These are phyloP conservation scores for Neolentinus lepideus DNA, from an alignment of 1,284 basidiomycete genomes.

Conservation along the genomic window DNA sequence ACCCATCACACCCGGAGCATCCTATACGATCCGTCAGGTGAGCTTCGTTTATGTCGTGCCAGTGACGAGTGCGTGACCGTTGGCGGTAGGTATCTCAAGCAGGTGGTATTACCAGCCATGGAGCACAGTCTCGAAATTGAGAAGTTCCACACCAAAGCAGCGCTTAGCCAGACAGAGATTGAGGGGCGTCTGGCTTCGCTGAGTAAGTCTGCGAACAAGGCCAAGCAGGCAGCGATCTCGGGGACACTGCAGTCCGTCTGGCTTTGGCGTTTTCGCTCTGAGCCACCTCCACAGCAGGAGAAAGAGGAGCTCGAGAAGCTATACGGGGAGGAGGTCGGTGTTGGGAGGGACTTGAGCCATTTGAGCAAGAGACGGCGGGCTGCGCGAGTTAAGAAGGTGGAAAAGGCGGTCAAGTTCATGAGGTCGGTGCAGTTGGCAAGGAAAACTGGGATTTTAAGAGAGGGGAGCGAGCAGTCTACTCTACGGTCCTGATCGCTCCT, in stretches of 20 bases:
- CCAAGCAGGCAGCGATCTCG: constrained; percentile 12
- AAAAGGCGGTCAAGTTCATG: constrained; percentile 25
- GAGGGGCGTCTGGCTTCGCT: constrained; percentile 19
- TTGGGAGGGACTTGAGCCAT: constrained; percentile 47
- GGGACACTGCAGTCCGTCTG: constrained; percentile 23
- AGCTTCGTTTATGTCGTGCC: constrained; percentile 10
- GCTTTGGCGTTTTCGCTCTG: constrained; percentile 28
- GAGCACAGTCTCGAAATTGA: constrained; percentile 33
- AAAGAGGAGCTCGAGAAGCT: constrained; percentile 15
- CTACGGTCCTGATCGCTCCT: constrained; percentile 15
- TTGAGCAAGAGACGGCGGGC: constrained; percentile 44
- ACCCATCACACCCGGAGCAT: constrained; percentile 31
- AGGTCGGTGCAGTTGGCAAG: constrained; percentile 11
- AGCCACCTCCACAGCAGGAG: constrained; percentile 6
- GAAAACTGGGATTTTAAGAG: constrained; percentile 11
- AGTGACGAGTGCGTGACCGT: not conserved
- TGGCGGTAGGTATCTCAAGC: constrained; percentile 47
- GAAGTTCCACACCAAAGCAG: constrained; percentile 32
- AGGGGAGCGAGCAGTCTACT: constrained; percentile 21
- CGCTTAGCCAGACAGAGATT: constrained; percentile 21
- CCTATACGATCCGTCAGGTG: constrained; percentile 46
- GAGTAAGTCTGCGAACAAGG: constrained; percentile 20
- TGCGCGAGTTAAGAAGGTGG: constrained; percentile 25
- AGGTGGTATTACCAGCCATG: constrained; percentile 40
- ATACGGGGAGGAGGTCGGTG: constrained; percentile 38